Percentiles rank a stretch among this genome's conserved stretches.
phyloP scores from a whole-genome alignment of 768 basidiomycete genomes.

The Xerocomus brunneocitrinus region DNA sequence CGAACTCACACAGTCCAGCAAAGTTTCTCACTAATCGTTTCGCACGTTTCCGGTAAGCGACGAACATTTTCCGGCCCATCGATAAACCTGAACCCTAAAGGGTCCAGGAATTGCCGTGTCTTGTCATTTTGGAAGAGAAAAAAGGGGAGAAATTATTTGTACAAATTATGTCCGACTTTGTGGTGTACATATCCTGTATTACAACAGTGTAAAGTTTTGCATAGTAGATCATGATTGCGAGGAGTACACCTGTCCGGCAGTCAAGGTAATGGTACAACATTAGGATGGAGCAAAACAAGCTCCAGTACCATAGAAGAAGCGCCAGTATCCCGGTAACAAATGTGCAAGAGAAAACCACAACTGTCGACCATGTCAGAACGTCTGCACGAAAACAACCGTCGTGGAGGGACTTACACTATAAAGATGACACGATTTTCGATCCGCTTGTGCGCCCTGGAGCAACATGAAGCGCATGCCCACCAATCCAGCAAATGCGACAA shows the following conservation, averaged over 20 bases:
- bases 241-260: slow-evolving; percentile 7
- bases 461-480: slow-evolving; percentile 27
- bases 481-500: slow-evolving; percentile 21
- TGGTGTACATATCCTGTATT: not conserved
- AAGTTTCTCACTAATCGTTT: too few species aligned
- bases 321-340: slow-evolving; percentile 30
- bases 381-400: not conserved
- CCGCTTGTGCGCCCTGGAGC: slow-evolving; percentile 19
- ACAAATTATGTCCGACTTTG: not conserved
- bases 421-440: slow-evolving; percentile 26
- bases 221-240: not conserved
- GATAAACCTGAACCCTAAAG: too few species aligned
- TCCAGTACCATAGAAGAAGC: slow-evolving; percentile 18
- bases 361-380: slow-evolving; percentile 8
- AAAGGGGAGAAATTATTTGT: not conserved
- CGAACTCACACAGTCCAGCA: too few species aligned
- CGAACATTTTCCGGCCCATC: too few species aligned
- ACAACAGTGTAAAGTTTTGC: slow-evolving; percentile 3
- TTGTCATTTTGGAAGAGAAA: not conserved
- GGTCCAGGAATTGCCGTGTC: not conserved
- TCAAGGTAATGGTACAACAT: slow-evolving; percentile 8
- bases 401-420: slow-evolving; percentile 25
- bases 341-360: slow-evolving; percentile 32
- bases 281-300: slow-evolving; percentile 6
- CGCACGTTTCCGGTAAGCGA: too few species aligned